A percentile compares a stretch with the other conserved stretches of the same genome.
These are phyloP conservation scores for Pyricularia sp. DNA, from an alignment of 2,329 filamentous ascomycete species.

Conservation along the genomic window DNA sequence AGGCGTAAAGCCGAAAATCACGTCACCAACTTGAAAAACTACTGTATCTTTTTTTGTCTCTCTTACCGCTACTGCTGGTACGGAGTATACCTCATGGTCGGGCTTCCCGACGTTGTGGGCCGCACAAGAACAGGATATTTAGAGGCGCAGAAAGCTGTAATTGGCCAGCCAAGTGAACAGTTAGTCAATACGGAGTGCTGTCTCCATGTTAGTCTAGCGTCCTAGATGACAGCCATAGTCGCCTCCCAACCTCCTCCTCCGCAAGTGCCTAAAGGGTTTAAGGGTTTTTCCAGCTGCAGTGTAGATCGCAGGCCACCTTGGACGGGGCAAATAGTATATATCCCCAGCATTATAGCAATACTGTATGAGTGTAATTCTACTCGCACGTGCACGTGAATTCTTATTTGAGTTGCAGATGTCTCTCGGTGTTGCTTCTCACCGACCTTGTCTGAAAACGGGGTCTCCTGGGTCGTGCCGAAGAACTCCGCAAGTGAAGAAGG, in stretches of 20 bases:
- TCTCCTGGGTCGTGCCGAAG: too few species aligned
- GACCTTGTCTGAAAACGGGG: background rate
- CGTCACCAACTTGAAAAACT: background rate
- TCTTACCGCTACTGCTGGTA: background rate
- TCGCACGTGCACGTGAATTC: background rate
- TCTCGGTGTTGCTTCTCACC: background rate
- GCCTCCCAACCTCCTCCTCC: background rate
- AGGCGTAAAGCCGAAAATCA: background rate
- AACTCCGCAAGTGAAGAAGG: background rate
- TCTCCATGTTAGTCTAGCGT: background rate
- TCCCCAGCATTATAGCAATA: background rate
- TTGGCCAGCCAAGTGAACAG: too few species aligned
- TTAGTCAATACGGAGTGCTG: background rate
- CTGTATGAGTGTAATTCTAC: background rate
- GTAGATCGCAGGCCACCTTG: background rate
- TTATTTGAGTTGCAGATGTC: background rate
- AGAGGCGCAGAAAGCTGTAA: too few species aligned
- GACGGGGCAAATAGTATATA: background rate
- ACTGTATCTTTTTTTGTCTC: background rate
- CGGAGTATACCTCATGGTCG: too few species aligned
- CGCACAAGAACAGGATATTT: background rate
- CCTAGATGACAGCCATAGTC: background rate
- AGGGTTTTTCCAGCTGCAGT: background rate
- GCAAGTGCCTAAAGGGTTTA: background rate
- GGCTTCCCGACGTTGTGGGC: background rate